Evolutionary conservation across 169 alveolate genomes (phyloP), one percentile per base, ranked within the genome.

Genomic region (Plasmodium blacklocki): DNA sequence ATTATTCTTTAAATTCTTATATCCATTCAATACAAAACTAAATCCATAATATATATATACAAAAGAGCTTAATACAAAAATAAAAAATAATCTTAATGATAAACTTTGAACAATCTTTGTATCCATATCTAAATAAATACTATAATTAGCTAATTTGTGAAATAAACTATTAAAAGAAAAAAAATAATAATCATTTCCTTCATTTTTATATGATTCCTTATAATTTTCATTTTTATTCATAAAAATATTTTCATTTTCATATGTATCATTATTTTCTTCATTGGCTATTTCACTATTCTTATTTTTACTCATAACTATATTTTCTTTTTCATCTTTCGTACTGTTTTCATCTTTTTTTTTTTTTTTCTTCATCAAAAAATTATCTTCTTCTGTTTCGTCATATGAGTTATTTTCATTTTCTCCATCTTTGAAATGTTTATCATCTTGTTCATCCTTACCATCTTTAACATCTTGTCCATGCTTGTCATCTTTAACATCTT

Each of bases 1-100:
- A 23, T 63, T 63, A 62, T 80, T 80, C 73, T 80, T 80, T 66
- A 80, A 80, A 80, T 67, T 80, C 19, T 67, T 80, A 52, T 80
- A 80, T 52, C 90, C 90, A 62, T 49, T 80, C 19, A 80, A 8
- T 18, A 80, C 62, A 68, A 80, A 80, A 62, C 58, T 49, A 54
- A 67, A 80, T 14, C 90, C 90, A 71, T 62, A 80, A 80, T 67
- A 80, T 1, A 80, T 8, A 59, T 80, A 80, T 32, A 80, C 72
- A 80, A 80, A 32, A 11, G 90, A 80, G 11, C 83, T 67, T 68
- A 80, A 71, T 39, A 80, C 19, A 62, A 67, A 80, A 52, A 80
- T 80, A 39, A 80, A 54, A 4, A 80, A 80, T 67, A 80, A 80
- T 60, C 90, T 80, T 21, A 80, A 23, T 14, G 90, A 12, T 32